phyloP scores from a whole-genome alignment of 306 rosid genomes.

The Begonia fuchsioides region DNA sequence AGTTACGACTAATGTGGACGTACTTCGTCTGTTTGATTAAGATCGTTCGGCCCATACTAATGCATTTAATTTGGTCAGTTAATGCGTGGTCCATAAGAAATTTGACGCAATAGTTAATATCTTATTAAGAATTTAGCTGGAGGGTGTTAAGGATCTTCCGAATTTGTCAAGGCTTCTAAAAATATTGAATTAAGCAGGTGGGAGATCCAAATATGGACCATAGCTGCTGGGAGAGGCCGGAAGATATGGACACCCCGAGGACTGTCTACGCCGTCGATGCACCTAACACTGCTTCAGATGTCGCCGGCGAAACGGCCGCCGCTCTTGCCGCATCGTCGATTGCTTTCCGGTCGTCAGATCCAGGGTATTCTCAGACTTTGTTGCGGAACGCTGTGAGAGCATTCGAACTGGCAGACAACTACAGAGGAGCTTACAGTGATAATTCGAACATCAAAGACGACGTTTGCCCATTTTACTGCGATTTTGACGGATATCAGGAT shows the following conservation, averaged over 20 bases:
- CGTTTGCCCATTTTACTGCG: conserved; percentile 85
- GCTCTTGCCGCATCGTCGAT: conserved; percentile 71
- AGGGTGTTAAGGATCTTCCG: no score
- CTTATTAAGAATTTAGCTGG: no score
- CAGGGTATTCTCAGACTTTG: conserved; percentile 51
- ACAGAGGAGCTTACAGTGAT: conserved; percentile 89
- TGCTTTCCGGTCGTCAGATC: conserved; percentile 62
- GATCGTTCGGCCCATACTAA: no score
- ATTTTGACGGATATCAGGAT: conserved; percentile 81
- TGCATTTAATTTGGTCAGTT: no score
- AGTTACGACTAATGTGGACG: no score
- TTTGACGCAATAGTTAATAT: no score
- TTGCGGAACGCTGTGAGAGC: conserved; percentile 46
- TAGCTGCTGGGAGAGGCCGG: conserved; percentile 83
- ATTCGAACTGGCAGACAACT: conserved; percentile 55
- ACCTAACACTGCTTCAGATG: conserved; percentile 77
- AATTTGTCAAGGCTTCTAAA: no score
- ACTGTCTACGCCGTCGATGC: conserved; percentile 72
- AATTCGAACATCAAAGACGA: conserved; percentile 42
- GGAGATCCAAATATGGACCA: conserved; percentile 81
- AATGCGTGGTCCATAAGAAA: no score
- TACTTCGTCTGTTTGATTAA: no score
- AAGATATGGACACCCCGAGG: conserved; percentile 81
- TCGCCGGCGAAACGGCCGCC: conserved; percentile 79
- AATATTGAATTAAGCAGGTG: conserved; percentile 25